phyloP scores from a whole-genome alignment of 139 green algal genomes.

The Ettlia oleoabundans region DNA sequence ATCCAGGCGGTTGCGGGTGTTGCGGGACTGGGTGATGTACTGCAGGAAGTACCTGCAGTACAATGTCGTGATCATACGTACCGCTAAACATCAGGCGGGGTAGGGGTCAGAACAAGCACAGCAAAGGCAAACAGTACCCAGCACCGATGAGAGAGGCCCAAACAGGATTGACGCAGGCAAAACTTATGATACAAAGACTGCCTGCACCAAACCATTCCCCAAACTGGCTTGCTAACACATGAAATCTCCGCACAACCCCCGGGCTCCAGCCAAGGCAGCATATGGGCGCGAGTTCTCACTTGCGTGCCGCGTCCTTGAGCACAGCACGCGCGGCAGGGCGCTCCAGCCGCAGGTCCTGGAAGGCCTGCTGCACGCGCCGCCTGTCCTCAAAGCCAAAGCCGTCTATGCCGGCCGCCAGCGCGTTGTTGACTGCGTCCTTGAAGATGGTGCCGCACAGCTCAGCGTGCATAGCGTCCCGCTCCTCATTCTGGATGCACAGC shows the following conservation, averaged over 20 bases:
- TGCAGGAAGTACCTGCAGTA: conserved; percentile 58
- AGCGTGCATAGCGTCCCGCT: conserved; percentile 59
- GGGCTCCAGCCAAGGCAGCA: neutral
- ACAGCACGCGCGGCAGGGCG: conserved; percentile 19
- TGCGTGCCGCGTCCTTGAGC: conserved; percentile 15
- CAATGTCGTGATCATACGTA: too few relatives aligned
- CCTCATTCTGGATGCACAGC: conserved; percentile 82
- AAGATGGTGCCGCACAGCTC: conserved; percentile 75
- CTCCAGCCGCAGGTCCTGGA: conserved; percentile 78
- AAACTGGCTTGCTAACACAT: too few relatives aligned
- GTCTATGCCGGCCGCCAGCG: conserved; percentile 63
- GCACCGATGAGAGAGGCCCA: too few relatives aligned
- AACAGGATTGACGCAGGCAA: too few relatives aligned
- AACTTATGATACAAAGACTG: too few relatives aligned
- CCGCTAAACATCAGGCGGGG: too few relatives aligned
- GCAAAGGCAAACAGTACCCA: neutral
- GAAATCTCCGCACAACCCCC: too few relatives aligned
- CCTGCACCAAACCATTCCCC: too few relatives aligned
- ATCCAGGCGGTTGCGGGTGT: conserved; percentile 68
- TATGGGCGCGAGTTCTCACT: neutral
- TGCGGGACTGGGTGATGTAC: conserved; percentile 68
- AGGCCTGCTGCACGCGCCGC: conserved; percentile 65
- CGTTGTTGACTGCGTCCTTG: conserved; percentile 54
- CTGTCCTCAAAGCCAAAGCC: conserved; percentile 67
- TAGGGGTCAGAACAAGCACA: too few relatives aligned